These are phyloP conservation scores for Babesia caballi DNA, from an alignment of 169 alveolate genomes.

Conservation along the genomic window DNA sequence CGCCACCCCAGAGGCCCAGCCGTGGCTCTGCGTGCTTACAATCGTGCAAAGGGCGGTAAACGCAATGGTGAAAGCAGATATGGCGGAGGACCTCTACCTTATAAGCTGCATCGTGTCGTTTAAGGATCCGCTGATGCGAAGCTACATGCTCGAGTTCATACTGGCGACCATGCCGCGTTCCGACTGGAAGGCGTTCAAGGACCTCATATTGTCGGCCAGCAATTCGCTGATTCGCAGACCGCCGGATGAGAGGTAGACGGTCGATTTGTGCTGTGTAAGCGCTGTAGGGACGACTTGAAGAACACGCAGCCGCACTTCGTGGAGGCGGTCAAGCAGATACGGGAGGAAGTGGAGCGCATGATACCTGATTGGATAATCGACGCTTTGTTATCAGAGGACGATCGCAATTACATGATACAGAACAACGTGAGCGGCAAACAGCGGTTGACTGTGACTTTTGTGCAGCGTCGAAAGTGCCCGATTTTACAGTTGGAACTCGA, in stretches of 20 bases:
- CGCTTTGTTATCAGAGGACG: conserved; percentile 62
- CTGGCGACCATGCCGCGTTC: conserved; percentile 69
- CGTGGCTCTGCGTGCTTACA: conserved; percentile 68
- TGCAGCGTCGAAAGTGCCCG: conserved; percentile 40
- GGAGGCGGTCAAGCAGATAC: conserved; percentile 67
- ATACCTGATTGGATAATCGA: conserved; percentile 75
- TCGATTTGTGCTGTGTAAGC: neutral
- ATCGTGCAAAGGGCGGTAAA: conserved; percentile 61
- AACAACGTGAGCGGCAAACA: conserved; percentile 34
- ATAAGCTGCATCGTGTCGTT: conserved; percentile 42
- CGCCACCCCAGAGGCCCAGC: conserved; percentile 49
- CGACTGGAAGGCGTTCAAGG: conserved; percentile 72
- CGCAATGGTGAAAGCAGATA: conserved; percentile 50
- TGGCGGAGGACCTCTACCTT: conserved; percentile 63
- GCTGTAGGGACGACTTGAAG: conserved; percentile 2
- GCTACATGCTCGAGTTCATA: conserved; percentile 56
- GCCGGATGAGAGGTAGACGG: conserved; percentile 42
- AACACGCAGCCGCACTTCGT: conserved; percentile 41
- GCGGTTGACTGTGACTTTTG: neutral
- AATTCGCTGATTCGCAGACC: conserved; percentile 25
- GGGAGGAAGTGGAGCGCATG: conserved; percentile 63
- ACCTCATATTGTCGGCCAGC: conserved; percentile 27
- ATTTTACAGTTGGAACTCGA: conserved; percentile 27
- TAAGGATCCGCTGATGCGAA: conserved; percentile 56
- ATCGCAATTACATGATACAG: conserved; percentile 26